These are phyloP conservation scores for Aspergillus persii DNA, from an alignment of 2,329 filamentous ascomycete genomes.

Conservation along the genomic window DNA sequence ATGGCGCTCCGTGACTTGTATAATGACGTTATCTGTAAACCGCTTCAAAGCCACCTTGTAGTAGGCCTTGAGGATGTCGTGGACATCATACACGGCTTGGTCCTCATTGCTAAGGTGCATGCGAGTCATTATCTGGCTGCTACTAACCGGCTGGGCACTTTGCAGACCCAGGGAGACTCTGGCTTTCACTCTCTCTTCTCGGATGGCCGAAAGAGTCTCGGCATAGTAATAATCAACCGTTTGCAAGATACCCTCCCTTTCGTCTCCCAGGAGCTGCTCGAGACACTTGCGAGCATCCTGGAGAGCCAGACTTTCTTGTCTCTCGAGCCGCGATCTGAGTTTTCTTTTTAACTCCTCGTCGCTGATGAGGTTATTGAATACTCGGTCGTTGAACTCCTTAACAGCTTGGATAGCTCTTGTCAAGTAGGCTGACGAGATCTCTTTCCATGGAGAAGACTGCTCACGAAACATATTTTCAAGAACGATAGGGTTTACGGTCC, in stretches of 20 bases:
- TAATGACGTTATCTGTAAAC: conserved; percentile 61
- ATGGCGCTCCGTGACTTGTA: conserved; percentile 56
- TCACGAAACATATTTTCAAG: not conserved
- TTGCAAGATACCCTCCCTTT: conserved; percentile 44
- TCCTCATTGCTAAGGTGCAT: conserved; percentile 37
- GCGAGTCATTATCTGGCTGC: conserved; percentile 6
- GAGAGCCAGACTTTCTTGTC: not conserved
- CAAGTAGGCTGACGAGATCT: not conserved
- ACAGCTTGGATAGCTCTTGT: not conserved
- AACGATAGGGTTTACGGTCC: not conserved
- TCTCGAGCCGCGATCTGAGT: not conserved
- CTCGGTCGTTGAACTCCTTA: not conserved
- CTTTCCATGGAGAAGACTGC: not conserved
- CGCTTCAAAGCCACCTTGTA: conserved; percentile 62
- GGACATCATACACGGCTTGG: conserved; percentile 52
- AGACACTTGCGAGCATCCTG: not conserved
- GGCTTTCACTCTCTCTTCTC: conserved; percentile 12
- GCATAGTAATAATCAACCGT: conserved; percentile 56
- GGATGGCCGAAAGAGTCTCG: conserved; percentile 33
- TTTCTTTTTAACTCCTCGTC: not conserved
- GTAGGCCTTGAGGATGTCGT: conserved; percentile 60
- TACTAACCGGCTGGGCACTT: not conserved
- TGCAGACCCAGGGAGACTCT: conserved; percentile 5
- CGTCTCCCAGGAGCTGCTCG: conserved; percentile 47
- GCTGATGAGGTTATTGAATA: not conserved